Percentiles rank a stretch among this genome's conserved stretches.
Evolutionary conservation across 441 rosid genomes (phyloP).

Genomic region (Adansonia rubrostipa): DNA sequence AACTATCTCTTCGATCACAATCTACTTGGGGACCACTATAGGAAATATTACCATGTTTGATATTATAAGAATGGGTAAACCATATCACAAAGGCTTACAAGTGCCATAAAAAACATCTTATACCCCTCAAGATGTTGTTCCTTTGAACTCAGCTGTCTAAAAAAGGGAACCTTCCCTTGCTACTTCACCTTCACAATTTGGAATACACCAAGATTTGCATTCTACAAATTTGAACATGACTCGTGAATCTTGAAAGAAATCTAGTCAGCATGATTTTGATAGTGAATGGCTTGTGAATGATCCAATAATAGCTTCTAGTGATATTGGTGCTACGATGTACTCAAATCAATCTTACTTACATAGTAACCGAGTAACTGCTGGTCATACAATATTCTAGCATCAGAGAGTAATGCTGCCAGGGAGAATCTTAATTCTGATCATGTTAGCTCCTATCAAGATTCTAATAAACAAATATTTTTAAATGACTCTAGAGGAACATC

Average conservation of each 20-base stretch:
- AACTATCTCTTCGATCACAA: slow-evolving; percentile 32
- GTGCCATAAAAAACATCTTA: slow-evolving; percentile 30
- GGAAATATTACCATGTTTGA: slow-evolving; percentile 49
- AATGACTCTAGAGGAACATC: slow-evolving; percentile 31
- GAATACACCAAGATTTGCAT: slow-evolving; percentile 27
- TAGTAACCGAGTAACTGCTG: slow-evolving; percentile 30
- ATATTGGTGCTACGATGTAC: slow-evolving; percentile 23
- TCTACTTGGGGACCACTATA: slow-evolving; percentile 33
- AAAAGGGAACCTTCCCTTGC: slow-evolving; percentile 23
- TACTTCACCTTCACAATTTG: slow-evolving; percentile 21
- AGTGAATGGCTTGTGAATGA: slow-evolving; percentile 38
- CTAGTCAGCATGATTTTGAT: slow-evolving; percentile 32
- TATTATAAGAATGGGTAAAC: slow-evolving; percentile 43
- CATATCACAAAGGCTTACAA: slow-evolving; percentile 31
- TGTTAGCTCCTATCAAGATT: slow-evolving; percentile 31
- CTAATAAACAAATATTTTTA: slow-evolving; percentile 26
- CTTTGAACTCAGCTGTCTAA: slow-evolving; percentile 19
- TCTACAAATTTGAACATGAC: slow-evolving; percentile 27
- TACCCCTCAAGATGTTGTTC: slow-evolving; percentile 29
- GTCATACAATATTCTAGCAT: slow-evolving; percentile 32
- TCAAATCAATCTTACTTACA: slow-evolving; percentile 21
- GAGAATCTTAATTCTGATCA: slow-evolving; percentile 24
- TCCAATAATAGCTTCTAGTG: slow-evolving; percentile 30
- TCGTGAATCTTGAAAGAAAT: slow-evolving; percentile 21
- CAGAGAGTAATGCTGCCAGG: slow-evolving; percentile 29